Evolutionary conservation across 2,329 filamentous ascomycete species (phyloP), one percentile per base, ranked within the genome.

Genomic region (Elsinoe perseae): DNA sequence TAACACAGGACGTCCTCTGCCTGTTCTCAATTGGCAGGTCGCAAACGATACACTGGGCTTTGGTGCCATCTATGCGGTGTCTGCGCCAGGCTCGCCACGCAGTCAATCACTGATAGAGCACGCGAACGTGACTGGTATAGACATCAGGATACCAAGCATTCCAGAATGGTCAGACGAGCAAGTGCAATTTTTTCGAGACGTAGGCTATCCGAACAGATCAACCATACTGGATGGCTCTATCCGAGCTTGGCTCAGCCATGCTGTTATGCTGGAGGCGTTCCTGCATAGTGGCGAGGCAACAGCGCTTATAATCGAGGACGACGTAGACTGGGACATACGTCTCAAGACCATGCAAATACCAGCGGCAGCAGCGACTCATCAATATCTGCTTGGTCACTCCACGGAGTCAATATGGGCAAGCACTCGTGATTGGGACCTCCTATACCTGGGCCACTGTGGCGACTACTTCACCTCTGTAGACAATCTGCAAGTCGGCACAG

Each of bases 291-390:
- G 67, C 36, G 64, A 68, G 12, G 70, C 73, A 60, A 73, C 72
- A 1, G 72, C 71, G 1, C 64, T 74, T 54, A 71, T 74, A 18
- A 68, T 74, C 32, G 72, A 74, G 63, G 72, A 74, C 61, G 72
- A 74, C 58, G 70, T 74, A 25, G 72, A 74, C 57, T 74, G 70
- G 70, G 72, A 73, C 59, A 70, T 74, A 27, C 69, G 69, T n/a
- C 66, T 74, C 23, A 68, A 69, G 57, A 71, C 67, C 55, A 56
- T 68, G 10, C 71, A 73, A 56, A 62, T 72, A 10, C 71, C 72
- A 2, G 6, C 65, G 69, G 10, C 63, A 61, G 56, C 54, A 57
- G 42, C 56, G 56, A 50, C 59, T 43, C 40, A 62, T 18, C 53
- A 38, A 18, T 32, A n/a, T 16, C 25, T 56, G 2, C 65, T 61